phyloP scores from a whole-genome alignment of 176 grass and related monocot genomes.

The Cenchrus purpureus region DNA sequence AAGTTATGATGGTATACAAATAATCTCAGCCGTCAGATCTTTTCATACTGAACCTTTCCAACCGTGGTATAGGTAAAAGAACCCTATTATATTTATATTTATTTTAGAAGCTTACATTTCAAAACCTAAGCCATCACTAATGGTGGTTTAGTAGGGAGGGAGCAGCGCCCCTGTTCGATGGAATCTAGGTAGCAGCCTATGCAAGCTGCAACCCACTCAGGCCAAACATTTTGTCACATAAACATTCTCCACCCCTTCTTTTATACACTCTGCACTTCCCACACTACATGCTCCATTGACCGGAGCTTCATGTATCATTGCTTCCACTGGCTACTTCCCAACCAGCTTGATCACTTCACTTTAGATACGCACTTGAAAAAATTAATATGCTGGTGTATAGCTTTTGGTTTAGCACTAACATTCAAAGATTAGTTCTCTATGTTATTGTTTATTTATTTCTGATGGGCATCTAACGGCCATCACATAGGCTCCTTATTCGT shows the following conservation, averaged over 20 bases:
- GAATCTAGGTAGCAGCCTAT: constrained; percentile 62
- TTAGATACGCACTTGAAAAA: constrained; percentile 19
- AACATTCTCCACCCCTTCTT: background rate
- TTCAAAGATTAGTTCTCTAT: background rate
- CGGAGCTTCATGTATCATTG: constrained; percentile 17
- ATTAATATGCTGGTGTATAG: background rate
- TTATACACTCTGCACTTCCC: background rate
- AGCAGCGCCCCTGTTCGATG: constrained; percentile 49
- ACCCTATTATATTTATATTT: no score
- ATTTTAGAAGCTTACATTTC: background rate
- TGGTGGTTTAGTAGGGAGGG: constrained; percentile 22
- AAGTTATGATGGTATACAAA: no score
- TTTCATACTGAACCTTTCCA: no score
- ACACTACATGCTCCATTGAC: constrained; percentile 32
- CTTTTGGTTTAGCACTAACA: constrained; percentile 30
- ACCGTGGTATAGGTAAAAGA: no score
- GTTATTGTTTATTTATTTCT: constrained; percentile 1
- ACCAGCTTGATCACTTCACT: background rate
- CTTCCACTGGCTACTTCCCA: constrained; percentile 2
- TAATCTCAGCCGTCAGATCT: no score
- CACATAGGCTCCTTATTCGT: constrained; percentile 28
- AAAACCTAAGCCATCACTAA: background rate
- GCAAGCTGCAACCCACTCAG: constrained; percentile 32
- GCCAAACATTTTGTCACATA: constrained; percentile 7
- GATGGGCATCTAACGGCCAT: constrained; percentile 37